Evolutionary conservation across 768 basidiomycete genomes (phyloP).

Genomic region (Hydnomerulius pinastri): DNA sequence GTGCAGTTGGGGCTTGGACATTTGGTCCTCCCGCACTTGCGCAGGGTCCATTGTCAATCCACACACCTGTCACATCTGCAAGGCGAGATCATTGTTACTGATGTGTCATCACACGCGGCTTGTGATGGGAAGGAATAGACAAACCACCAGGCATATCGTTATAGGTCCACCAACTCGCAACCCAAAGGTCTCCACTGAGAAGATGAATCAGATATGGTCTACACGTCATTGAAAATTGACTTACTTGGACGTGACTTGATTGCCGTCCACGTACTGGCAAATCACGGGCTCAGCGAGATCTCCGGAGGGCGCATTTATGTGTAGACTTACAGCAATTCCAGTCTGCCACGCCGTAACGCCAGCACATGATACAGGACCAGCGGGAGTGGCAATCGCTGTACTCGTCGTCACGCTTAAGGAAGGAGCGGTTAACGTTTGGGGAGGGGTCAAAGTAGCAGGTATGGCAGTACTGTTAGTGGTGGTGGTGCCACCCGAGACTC

Average conservation of each 20-base stretch:
- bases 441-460: slow-evolving; percentile 23
- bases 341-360: slow-evolving; percentile 46
- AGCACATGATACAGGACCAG: slow-evolving; percentile 41
- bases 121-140: background rate
- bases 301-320: too few species aligned
- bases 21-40: slow-evolving; percentile 2
- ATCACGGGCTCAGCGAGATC: background rate
- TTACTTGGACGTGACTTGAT: slow-evolving; percentile 46
- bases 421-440: too few species aligned
- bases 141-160: slow-evolving; percentile 38
- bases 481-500: slow-evolving; percentile 10
- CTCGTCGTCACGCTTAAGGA: slow-evolving; percentile 11
- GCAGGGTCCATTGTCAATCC: slow-evolving; percentile 16
- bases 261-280: slow-evolving; percentile 45
- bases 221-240: slow-evolving; percentile 1
- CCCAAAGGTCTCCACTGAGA: slow-evolving; percentile 50
- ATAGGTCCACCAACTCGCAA: slow-evolving; percentile 50
- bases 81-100: background rate
- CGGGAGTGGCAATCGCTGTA: slow-evolving; percentile 8
- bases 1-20: background rate
- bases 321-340: slow-evolving; percentile 41
- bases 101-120: too few species aligned
- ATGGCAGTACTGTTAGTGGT: slow-evolving; percentile 1
- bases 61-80: slow-evolving; percentile 18
- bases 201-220: background rate